Evolutionary conservation across 345 rosid genomes (phyloP).

Genomic region (Sapria himalayana): DNA sequence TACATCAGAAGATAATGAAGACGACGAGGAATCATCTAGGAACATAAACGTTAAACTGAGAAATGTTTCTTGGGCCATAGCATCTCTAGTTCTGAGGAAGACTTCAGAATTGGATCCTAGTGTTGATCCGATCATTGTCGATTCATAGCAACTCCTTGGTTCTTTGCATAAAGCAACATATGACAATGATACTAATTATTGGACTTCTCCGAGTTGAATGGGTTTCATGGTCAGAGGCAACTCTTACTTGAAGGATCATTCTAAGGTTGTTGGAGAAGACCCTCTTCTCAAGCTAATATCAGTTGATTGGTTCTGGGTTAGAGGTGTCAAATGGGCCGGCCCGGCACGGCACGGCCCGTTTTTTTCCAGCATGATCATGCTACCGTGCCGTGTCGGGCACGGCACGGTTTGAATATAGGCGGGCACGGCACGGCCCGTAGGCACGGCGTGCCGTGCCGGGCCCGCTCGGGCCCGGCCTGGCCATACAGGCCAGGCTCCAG

Average conservation of each 20-base stretch:
- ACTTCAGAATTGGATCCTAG: slow-evolving; percentile 44
- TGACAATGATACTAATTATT: slow-evolving; percentile 58
- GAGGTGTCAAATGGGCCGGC: too few species aligned
- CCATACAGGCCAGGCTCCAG: too few species aligned
- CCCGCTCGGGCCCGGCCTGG: too few species aligned
- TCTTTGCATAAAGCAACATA: slow-evolving; percentile 38
- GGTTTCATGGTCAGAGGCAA: slow-evolving; percentile 94
- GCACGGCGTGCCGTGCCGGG: too few species aligned
- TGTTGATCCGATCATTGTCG: slow-evolving; percentile 27
- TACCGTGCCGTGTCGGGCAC: too few species aligned
- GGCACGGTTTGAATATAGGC: too few species aligned
- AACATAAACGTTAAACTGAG: slow-evolving; percentile 46
- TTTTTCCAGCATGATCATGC: too few species aligned
- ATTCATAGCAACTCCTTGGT: slow-evolving; percentile 36
- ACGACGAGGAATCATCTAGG: slow-evolving; percentile 31
- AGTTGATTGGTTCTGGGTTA: too few species aligned
- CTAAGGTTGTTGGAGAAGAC: slow-evolving; percentile 79
- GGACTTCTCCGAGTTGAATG: slow-evolving; percentile 68
- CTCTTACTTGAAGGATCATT: slow-evolving; percentile 63
- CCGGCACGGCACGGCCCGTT: too few species aligned
- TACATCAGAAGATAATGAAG: slow-evolving; percentile 55
- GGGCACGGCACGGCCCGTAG: too few species aligned
- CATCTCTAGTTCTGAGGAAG: slow-evolving; percentile 51
- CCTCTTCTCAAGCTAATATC: slow-evolving; percentile 81
- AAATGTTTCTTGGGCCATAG: slow-evolving; percentile 78